These are phyloP conservation scores for Rhizopogon sp. DNA, from an alignment of 768 basidiomycete genomes.

Conservation along the genomic window DNA sequence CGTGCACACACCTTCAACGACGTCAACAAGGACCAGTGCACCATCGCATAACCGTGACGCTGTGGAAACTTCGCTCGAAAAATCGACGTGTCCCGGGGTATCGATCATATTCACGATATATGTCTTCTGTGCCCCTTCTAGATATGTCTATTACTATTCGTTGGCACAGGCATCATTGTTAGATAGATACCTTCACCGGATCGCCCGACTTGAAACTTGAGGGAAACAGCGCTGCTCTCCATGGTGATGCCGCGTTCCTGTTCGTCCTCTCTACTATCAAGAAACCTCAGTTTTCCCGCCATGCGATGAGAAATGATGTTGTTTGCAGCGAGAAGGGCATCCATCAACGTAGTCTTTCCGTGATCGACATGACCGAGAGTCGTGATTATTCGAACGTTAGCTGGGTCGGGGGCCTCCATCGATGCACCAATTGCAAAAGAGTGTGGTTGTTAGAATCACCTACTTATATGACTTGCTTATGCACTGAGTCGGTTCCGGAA, in stretches of 20 bases:
- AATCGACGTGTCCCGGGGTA: slow-evolving; percentile 98
- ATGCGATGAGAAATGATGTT: slow-evolving; percentile 93
- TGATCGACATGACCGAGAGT: slow-evolving; percentile 92
- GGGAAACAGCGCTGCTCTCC: slow-evolving; percentile 94
- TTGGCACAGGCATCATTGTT: slow-evolving; percentile 1
- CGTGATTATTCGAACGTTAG: slow-evolving; percentile 71
- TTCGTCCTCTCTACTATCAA: slow-evolving; percentile 95
- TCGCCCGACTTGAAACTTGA: slow-evolving; percentile 78
- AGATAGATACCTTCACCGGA: slow-evolving; percentile 51
- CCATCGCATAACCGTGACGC: slow-evolving; percentile 94
- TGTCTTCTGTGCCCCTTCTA: slow-evolving; percentile 56
- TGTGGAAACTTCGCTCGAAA: slow-evolving; percentile 94
- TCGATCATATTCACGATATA: slow-evolving; percentile 96
- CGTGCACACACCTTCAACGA: slow-evolving; percentile 97
- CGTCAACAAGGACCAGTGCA: slow-evolving; percentile 91
- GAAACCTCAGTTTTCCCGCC: slow-evolving; percentile 94
- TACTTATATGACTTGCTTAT: no score
- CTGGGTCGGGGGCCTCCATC: slow-evolving; percentile 24
- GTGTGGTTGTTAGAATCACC: neutral
- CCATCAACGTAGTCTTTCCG: slow-evolving; percentile 95
- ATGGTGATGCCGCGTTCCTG: slow-evolving; percentile 98
- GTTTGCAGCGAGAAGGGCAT: slow-evolving; percentile 92
- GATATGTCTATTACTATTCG: slow-evolving; percentile 29
- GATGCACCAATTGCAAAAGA: neutral
- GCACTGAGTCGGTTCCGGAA: neutral